Conservation (phyloP, 2,329 filamentous ascomycete genomes). For the Sporothrix mexicana region DNA sequence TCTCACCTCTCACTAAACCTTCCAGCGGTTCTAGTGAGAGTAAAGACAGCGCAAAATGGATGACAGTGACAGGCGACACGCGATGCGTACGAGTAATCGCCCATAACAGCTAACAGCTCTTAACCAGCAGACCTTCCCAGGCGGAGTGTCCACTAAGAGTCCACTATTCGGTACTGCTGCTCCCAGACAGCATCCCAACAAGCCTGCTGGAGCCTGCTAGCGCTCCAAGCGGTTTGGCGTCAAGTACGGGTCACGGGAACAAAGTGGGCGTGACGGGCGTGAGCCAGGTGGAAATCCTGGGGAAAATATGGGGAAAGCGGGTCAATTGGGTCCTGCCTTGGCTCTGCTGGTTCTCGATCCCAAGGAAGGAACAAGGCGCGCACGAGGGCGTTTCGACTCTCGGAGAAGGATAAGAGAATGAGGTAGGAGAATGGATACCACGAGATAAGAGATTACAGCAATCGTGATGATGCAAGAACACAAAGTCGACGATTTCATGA, state of each 20-base stretch:
- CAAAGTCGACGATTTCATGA: background rate
- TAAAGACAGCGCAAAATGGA: background rate
- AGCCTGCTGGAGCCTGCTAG: conserved; percentile 16
- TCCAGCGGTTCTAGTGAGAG: too few species aligned
- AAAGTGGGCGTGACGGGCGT: conserved; percentile 27
- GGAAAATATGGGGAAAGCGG: conserved; percentile 38
- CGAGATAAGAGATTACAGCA: background rate
- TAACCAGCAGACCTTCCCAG: background rate
- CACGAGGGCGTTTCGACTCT: background rate
- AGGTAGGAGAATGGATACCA: background rate
- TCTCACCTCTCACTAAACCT: too few species aligned
- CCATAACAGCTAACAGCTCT: background rate
- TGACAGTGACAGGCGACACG: too few species aligned
- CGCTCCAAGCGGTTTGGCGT: conserved; percentile 33
- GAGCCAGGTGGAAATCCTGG: conserved; percentile 34
- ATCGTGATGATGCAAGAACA: background rate
- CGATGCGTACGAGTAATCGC: conserved; percentile 9
- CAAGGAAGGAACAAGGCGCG: background rate
- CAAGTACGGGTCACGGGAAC: conserved; percentile 35
- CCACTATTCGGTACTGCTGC: conserved; percentile 7
- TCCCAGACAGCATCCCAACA: background rate
- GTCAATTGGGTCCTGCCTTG: conserved; percentile 5
- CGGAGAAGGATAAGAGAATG: conserved; percentile 7
- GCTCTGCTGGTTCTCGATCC: background rate
- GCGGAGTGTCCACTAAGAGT: too few species aligned